Percentiles rank a stretch among this genome's conserved stretches.
phyloP scores from a whole-genome alignment of 179 eudicot genomes.

The Corrigiola litoralis region DNA sequence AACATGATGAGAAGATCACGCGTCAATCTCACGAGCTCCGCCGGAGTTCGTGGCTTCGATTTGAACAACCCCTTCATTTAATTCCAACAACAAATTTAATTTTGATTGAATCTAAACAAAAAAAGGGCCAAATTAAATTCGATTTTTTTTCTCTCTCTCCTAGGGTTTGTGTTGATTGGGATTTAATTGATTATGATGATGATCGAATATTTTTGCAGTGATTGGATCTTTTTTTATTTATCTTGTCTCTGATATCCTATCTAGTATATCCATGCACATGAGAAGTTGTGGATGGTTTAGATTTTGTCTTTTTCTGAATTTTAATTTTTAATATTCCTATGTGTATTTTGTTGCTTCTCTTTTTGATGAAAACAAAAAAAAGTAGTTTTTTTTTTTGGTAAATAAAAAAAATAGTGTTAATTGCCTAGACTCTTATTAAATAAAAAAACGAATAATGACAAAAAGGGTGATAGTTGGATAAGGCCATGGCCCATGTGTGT shows the following conservation, averaged over 20 bases:
- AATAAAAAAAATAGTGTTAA: no score
- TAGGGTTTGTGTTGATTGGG: constrained; percentile 7
- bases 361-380: no score
- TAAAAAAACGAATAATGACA: no score
- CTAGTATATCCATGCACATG: constrained; percentile 9
- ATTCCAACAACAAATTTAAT: neutral
- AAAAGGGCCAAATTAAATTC: neutral
- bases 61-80: constrained; percentile 77
- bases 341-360: no score
- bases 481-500: no score
- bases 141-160: neutral
- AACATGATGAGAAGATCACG: constrained; percentile 65
- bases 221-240: neutral
- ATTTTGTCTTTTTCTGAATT: neutral
- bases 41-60: constrained; percentile 82
- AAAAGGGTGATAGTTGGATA: no score
- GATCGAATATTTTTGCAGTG: no score
- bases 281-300: constrained; percentile 14
- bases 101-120: constrained; percentile 2
- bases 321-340: no score
- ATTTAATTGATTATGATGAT: neutral
- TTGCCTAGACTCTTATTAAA: no score
- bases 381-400: no score
- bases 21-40: constrained; percentile 62
- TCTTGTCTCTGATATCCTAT: no score